Evolutionary conservation across 1,284 basidiomycete genomes (phyloP), one percentile per base, ranked within the genome.

Genomic region (Afroboletus lepidellus): DNA sequence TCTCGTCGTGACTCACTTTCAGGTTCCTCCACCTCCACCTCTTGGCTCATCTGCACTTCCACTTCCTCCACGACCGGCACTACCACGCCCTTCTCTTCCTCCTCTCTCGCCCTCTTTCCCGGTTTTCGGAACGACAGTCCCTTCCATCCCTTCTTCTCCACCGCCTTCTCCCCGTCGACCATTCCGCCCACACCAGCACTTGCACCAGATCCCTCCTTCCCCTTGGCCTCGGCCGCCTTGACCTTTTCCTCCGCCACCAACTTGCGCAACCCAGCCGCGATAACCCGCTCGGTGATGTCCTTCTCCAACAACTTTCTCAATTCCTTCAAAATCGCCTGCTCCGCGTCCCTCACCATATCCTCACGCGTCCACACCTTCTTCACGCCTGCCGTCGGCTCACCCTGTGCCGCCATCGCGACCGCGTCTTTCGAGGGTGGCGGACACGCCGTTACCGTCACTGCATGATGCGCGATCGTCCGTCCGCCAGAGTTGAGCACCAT

Each of bases 41-140:
- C n/a, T n/a, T n/a, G n/a, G n/a, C n/a, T n/a, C n/a, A n/a, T n/a
- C 8, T 73, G 72, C 60, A 72, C 68, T 33, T 72, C 60, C 38
- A 60, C 62, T 30, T 74, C 72, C 21, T 73, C 63, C 37, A 70
- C 60, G 47, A 64, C 58, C 11, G 56, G 53, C 13, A 48, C 16
- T n/a, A 8, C 43, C 23, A 59, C 59, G 23, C 44, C 54, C 50
- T 66, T 72, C 38, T 65, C 60, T 42, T 63, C 66, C 43, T 71
- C 70, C 43, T 69, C 68, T 48, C 72, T 61, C 49, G 62, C 61
- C 47, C 76, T 73, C 64, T 80, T 81, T 51, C 73, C 76, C 63
- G 78, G 77, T 69, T 83, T 86, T 69, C 80, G 83, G 67, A 89
- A 87, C 48, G 85, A 87, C 60, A 89, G 61, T 3, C 79, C 81